phyloP scores from a whole-genome alignment of 2,329 filamentous ascomycete genomes.

The Monilinia aucupariae region DNA sequence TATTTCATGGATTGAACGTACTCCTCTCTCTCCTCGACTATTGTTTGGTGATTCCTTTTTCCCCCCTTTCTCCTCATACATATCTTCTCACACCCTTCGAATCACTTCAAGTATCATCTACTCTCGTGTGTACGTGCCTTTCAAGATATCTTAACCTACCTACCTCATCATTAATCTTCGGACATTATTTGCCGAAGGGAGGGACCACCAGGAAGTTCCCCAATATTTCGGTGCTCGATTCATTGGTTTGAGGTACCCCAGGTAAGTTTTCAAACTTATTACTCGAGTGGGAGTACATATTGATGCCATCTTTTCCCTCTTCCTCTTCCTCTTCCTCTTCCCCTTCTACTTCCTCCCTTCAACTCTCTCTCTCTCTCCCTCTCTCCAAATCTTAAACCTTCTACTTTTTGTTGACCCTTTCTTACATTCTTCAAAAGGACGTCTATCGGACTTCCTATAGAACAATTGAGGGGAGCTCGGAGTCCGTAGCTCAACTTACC shows the following conservation, averaged over 20 bases:
- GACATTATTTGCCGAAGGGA: not conserved
- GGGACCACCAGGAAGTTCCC: not conserved
- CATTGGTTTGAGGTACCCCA: constrained; percentile 4
- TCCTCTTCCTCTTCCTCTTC: not conserved
- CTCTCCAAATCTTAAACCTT: not conserved
- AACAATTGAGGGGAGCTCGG: not conserved
- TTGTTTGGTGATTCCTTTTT: too few species aligned
- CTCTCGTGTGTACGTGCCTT: not conserved
- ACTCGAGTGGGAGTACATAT: too few species aligned
- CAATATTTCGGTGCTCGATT: not conserved
- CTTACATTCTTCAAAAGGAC: not conserved
- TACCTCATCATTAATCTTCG: not conserved
- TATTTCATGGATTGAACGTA: too few species aligned
- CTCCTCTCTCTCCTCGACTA: too few species aligned
- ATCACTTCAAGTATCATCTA: too few species aligned
- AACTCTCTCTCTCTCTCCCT: too few species aligned
- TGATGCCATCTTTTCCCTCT: not conserved
- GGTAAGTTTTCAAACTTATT: constrained; percentile 12
- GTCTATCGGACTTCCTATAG: not conserved
- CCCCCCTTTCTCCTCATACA: too few species aligned
- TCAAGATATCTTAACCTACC: not conserved
- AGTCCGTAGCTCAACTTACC: not conserved
- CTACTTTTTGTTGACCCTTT: not conserved
- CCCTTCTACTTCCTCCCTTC: not conserved
- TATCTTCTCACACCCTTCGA: too few species aligned